Evolutionary conservation across 805 yeast genomes (phyloP).

Genomic region (Nakazawaea wyomingensis): DNA sequence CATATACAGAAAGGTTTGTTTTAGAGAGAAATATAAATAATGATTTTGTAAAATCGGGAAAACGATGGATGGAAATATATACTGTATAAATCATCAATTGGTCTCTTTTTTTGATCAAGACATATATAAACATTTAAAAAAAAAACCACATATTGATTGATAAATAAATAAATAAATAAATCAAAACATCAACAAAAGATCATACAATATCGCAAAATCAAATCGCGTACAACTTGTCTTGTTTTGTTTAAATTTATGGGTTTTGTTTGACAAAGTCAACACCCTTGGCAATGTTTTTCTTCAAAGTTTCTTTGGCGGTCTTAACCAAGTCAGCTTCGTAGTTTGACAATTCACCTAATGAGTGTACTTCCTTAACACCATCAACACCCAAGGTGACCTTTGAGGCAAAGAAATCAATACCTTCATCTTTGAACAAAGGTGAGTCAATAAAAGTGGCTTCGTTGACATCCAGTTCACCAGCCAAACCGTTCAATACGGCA

Average conservation of each 20-base stretch:
- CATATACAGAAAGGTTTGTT: too few relatives aligned
- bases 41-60: too few relatives aligned
- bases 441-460: slow-evolving; percentile 64
- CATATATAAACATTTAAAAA: too few relatives aligned
- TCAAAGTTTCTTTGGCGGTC: slow-evolving; percentile 82
- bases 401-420: slow-evolving; percentile 95
- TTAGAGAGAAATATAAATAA: too few relatives aligned
- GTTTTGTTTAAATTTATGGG: slow-evolving; percentile 50
- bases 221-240: too few relatives aligned
- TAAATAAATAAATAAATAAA: too few relatives aligned
- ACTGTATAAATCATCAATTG: too few relatives aligned
- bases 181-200: too few relatives aligned
- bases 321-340: slow-evolving; percentile 83
- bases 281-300: slow-evolving; percentile 92
- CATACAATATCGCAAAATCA: too few relatives aligned
- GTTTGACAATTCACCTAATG: slow-evolving; percentile 63
- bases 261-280: slow-evolving; percentile 73
- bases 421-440: slow-evolving; percentile 79
- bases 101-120: too few relatives aligned
- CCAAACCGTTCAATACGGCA: slow-evolving; percentile 52
- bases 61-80: too few relatives aligned
- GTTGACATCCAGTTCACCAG: slow-evolving; percentile 38
- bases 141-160: too few relatives aligned
- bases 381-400: slow-evolving; percentile 88
- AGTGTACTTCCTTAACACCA: slow-evolving; percentile 81